A percentile compares a stretch with the other conserved stretches of the same genome.
These are phyloP conservation scores for Crepidotus sp. DNA, from an alignment of 1,284 basidiomycete species.

Conservation along the genomic window DNA sequence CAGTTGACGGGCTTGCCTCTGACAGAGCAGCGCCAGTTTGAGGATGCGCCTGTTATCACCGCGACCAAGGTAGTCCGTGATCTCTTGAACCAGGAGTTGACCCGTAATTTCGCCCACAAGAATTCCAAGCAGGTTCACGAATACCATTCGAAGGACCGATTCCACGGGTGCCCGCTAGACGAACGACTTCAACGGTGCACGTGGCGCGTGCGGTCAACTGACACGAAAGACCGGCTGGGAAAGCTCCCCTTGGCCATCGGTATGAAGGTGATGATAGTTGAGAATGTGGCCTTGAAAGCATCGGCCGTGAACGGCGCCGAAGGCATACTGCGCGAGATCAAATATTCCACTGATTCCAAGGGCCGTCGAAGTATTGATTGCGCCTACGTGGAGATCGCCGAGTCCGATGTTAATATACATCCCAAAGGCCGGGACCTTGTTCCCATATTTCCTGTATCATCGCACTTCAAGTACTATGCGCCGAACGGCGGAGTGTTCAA, in stretches of 20 bases:
- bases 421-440: neutral
- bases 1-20: neutral
- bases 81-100: neutral
- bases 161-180: neutral
- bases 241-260: slow-evolving; percentile 8
- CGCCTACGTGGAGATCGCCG: neutral
- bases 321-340: slow-evolving; percentile 18
- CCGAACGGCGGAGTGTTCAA: neutral
- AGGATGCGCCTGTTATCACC: neutral
- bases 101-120: neutral
- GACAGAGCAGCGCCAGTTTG: neutral
- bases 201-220: neutral
- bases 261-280: slow-evolving; percentile 24
- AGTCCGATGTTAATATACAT: neutral
- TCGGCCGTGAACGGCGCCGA: slow-evolving; percentile 23
- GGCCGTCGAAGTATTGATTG: neutral
- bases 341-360: slow-evolving; percentile 3
- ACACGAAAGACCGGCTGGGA: neutral
- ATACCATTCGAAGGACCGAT: neutral
- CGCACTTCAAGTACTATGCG: neutral
- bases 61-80: neutral
- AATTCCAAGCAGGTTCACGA: neutral
- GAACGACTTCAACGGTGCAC: neutral
- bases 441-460: neutral
- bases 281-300: slow-evolving; percentile 21